These are phyloP conservation scores for Allantophomopsis lycopodina DNA, from an alignment of 2,329 filamentous ascomycete species.

Conservation along the genomic window DNA sequence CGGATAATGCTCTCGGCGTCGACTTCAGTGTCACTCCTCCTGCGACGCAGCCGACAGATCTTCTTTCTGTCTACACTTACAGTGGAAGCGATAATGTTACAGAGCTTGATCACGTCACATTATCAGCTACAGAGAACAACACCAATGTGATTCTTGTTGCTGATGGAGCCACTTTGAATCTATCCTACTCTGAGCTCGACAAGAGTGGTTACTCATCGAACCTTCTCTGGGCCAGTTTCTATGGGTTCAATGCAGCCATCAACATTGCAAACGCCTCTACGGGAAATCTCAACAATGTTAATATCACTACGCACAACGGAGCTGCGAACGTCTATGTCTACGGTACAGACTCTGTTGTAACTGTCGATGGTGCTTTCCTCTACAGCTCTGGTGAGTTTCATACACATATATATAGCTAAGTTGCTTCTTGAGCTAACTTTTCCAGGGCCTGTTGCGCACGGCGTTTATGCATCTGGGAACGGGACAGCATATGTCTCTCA, in stretches of 20 bases:
- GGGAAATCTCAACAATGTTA: slow-evolving; percentile 13
- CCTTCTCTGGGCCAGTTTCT: slow-evolving; percentile 17
- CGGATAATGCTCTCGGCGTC: slow-evolving; percentile 10
- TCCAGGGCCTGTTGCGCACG: slow-evolving; percentile 16
- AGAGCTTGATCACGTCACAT: slow-evolving; percentile 3
- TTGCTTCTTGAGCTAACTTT: no score
- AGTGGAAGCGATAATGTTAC: slow-evolving; percentile 2
- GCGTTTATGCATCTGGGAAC: slow-evolving; percentile 19
- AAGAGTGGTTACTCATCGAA: slow-evolving; percentile 18
- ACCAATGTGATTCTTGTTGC: slow-evolving; percentile 10
- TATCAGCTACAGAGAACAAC: slow-evolving; percentile 7
- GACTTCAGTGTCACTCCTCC: slow-evolving; percentile 7
- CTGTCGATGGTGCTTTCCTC: slow-evolving; percentile 15
- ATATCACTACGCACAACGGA: slow-evolving; percentile 20
- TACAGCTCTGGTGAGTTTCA: slow-evolving; percentile 12
- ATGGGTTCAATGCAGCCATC: slow-evolving; percentile 17
- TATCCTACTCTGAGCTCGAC: slow-evolving; percentile 13
- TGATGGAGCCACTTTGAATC: slow-evolving; percentile 8
- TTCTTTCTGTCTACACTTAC: slow-evolving; percentile 1
- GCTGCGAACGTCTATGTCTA: slow-evolving; percentile 19
- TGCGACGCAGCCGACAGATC: slow-evolving; percentile 1
- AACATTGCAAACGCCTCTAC: slow-evolving; percentile 17
- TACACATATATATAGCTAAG: no score
- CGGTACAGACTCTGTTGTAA: slow-evolving; percentile 14
- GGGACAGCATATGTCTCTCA: slow-evolving; percentile 15